A percentile compares a stretch with the other conserved stretches of the same genome.
Evolutionary conservation across 2,329 filamentous ascomycete species (phyloP).

Genomic region (Colletotrichum chlorophyti): DNA sequence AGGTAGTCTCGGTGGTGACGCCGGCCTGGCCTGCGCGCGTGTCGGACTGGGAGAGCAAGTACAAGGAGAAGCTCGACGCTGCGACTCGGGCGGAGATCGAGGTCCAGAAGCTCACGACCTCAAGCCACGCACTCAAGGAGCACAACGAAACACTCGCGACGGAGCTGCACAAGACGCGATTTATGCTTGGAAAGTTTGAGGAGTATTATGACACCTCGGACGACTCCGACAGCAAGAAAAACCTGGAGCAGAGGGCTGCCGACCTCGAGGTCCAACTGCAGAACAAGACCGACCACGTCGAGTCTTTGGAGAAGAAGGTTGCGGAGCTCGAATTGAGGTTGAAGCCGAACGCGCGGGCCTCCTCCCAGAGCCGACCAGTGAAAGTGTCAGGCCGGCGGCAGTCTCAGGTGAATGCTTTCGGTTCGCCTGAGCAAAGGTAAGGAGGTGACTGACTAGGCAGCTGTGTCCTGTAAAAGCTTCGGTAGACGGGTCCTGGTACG

Average conservation of each 20-base stretch:
- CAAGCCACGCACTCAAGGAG: constrained; percentile 28
- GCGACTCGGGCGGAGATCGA: constrained; percentile 18
- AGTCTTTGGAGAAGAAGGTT: neutral
- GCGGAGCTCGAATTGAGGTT: neutral
- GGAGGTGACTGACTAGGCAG: no score
- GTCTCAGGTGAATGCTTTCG: no score
- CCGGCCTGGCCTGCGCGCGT: constrained; percentile 39
- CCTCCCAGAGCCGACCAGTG: no score
- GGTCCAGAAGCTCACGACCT: constrained; percentile 24
- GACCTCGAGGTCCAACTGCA: neutral
- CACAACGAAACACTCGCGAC: constrained; percentile 18
- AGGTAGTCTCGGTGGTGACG: constrained; percentile 37
- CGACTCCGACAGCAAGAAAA: neutral
- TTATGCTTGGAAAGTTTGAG: constrained; percentile 16
- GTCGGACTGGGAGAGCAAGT: constrained; percentile 38
- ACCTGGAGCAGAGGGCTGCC: constrained; percentile 5
- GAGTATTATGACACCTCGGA: constrained; percentile 13
- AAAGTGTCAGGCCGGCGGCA: no score
- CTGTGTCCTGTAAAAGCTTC: no score
- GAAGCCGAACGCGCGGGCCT: no score
- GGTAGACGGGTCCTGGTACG: no score
- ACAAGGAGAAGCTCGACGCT: constrained; percentile 32
- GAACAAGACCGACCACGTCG: neutral
- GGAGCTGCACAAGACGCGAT: constrained; percentile 13
- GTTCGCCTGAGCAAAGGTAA: no score